These are phyloP conservation scores for Podila horticola DNA, from an alignment of 192 early-diverging fungal species.

Conservation along the genomic window DNA sequence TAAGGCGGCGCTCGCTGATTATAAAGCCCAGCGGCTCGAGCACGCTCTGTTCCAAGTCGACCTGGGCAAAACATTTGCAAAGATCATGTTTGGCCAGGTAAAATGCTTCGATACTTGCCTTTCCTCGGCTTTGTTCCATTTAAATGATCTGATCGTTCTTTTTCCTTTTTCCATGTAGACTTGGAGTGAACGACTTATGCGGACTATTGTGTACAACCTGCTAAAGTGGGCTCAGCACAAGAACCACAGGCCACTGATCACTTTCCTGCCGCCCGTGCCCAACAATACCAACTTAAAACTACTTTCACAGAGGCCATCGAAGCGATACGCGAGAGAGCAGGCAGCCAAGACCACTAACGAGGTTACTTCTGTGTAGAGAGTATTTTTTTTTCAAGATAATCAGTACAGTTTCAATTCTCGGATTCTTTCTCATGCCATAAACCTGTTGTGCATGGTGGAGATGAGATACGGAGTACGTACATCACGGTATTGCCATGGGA, in stretches of 20 bases:
- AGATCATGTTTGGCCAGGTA: conserved; percentile 1
- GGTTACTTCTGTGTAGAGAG: too few relatives aligned
- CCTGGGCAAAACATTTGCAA: background rate
- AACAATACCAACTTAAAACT: background rate
- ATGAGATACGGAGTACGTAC: too few relatives aligned
- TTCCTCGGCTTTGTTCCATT: background rate
- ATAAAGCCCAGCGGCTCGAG: background rate
- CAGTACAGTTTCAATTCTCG: too few relatives aligned
- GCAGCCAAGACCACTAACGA: background rate
- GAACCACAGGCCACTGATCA: background rate
- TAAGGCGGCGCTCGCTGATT: conserved; percentile 2
- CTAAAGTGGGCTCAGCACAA: background rate
- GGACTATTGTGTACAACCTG: background rate
- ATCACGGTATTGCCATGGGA: too few relatives aligned
- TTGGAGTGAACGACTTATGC: background rate
- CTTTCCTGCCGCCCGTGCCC: background rate
- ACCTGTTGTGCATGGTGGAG: too few relatives aligned
- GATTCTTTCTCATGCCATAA: too few relatives aligned
- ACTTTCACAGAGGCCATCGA: background rate
- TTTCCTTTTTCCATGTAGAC: background rate
- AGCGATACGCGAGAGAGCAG: background rate
- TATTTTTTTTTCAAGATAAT: too few relatives aligned
- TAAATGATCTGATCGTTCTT: background rate
- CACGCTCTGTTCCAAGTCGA: background rate
- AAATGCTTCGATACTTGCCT: background rate